Evolutionary conservation across 352 stramenopile species (phyloP), one percentile per base, ranked within the genome.

Genomic region (Globisporangium megalacanthum): DNA sequence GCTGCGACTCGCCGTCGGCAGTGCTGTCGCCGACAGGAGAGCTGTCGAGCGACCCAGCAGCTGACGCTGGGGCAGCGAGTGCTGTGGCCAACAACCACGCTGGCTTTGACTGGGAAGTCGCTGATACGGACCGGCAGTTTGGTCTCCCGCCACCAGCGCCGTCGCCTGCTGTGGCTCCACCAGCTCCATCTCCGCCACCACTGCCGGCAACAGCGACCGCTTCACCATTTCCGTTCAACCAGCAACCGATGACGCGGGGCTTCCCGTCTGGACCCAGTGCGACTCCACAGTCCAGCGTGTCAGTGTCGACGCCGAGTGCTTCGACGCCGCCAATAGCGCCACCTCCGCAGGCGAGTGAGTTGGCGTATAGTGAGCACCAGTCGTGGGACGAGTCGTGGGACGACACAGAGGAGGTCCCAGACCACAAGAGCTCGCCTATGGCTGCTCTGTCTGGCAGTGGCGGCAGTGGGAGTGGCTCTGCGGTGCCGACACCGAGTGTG

Each of bases 1-100:
- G 80, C 6, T 77, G 72, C 33, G 80, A 89, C 60, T 93, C 80
- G 42, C 83, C 76, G 6, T 86, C 83, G 20, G 69, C 72, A 4
- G 80, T 92, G 59, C 65, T 92, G 14, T 86, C 80, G 49, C 83
- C 76, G 3, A 75, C 80, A 8, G 69, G 65, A 10, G 79, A 81
- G 54, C 63, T 87, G 17, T 81, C 75, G 13, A 70, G 72, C 14
- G 60, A 73, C 8, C 65, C 75, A 37, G 37, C 55, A 11, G 63
- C 63, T 19, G 46, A 44, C 41, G 54, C 51, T 25, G 39, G 47
- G 3, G 48, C 50, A 1, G 6, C 49, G 41, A 45, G 47, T 17
- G 56, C 52, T 8, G 46, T 25, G 35, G 56, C 69, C 29, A 50
- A 56, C 25, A 56, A 75, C 22, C 68, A 85, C 25, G 4, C 25